Evolutionary conservation across 148 eudicot species (phyloP).

Genomic region (Rhododendron ferrugineum): DNA sequence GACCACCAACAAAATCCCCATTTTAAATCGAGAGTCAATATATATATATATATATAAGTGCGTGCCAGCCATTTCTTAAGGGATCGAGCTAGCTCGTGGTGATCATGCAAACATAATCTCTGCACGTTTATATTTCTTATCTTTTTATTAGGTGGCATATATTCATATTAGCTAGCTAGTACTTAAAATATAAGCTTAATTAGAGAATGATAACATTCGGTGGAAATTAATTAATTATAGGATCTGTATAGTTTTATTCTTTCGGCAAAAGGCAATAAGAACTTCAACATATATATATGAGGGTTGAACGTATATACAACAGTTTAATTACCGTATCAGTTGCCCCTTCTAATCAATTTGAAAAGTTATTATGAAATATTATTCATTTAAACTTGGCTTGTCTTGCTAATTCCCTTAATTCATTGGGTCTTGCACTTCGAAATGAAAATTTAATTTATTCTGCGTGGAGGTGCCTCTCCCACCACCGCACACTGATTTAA

Average conservation of each 20-base stretch:
- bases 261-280: background rate
- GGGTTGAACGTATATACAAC: background rate
- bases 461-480: background rate
- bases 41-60: too few species aligned
- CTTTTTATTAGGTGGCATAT: background rate
- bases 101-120: background rate
- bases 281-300: background rate
- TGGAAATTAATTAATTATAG: background rate
- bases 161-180: background rate
- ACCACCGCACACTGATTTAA: background rate
- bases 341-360: background rate
- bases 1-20: background rate
- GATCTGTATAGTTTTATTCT: background rate
- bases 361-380: too few species aligned
- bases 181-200: background rate
- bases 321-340: background rate
- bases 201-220: background rate
- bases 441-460: too few species aligned
- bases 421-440: background rate
- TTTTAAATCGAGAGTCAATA: background rate
- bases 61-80: background rate
- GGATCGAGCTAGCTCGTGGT: background rate
- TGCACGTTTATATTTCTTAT: background rate
- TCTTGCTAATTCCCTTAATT: background rate
- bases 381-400: background rate